Evolutionary conservation across 257 asterid species (phyloP), one percentile per base, ranked within the genome.

Genomic region (Salvia rosmarinus): DNA sequence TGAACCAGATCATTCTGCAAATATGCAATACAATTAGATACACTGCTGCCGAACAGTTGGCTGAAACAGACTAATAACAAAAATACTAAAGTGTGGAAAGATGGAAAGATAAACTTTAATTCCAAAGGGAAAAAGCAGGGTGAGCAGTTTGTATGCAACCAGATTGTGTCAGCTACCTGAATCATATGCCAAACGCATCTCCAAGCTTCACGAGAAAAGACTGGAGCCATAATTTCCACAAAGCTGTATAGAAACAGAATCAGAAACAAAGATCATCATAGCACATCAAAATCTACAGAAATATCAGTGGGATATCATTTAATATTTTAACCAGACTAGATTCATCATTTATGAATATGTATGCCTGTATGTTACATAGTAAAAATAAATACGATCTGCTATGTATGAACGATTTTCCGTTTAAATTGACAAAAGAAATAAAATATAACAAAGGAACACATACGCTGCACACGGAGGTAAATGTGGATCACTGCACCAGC

Each of bases 391-490:
- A n/a, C 6, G 23, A 16, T 16, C 23, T 49, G 11, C 28, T 5
- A 49, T 52, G n/a, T 9, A 52, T 9, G 32, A 19, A 19, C 5
- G 19, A 19, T 16, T 47, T 32, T 12, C 12, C 6, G 17, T 32
- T 50, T 34, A 5, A 12, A 32, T 47, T 4, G n/a, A 9, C 6
- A 5, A 34, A 17, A 34, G 17, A 51, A 34, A 20, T 23, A 44
- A 32, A 55, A 68, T 40, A 60, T 68, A 39, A 47, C 67, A 56
- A 54, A 56, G 58, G 23, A 40, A 54, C 52, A 66, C 19, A 43
- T 95, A 91, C 99, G 98, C 99, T 81, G 99, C 99, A 85, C 98
- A 95, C 43, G 99, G 99, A 80, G 99, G 99, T 80, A 95, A 82
- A 82, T 86, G 97, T 71, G 98, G 97, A 75, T 91, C 95, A 16